Percentiles rank a stretch among this genome's conserved stretches.
phyloP scores from a whole-genome alignment of 805 yeast genomes.

The Pichia sporocuriosa region DNA sequence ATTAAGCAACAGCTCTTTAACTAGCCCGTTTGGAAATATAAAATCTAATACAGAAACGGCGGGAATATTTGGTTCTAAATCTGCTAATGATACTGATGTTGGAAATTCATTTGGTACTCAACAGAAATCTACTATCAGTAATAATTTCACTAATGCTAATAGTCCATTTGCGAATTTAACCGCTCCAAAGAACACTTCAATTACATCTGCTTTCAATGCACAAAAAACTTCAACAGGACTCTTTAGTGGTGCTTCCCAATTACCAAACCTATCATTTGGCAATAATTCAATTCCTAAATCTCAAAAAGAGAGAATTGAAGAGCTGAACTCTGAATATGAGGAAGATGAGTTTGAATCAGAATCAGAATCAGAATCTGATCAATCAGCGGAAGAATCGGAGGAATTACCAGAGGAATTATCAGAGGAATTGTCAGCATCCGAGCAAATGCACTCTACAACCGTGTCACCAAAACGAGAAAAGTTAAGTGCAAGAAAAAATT shows the following conservation, averaged over 20 bases:
- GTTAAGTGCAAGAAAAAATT: not conserved
- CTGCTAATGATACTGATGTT: no score
- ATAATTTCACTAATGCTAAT: not conserved
- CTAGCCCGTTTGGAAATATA: not conserved
- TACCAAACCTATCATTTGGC: no score
- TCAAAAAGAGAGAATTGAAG: slow-evolving; percentile 3
- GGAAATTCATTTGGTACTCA: no score
- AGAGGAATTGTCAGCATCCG: not conserved
- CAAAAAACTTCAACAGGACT: no score
- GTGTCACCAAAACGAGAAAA: not conserved
- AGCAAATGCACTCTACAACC: not conserved
- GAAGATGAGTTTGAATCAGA: not conserved
- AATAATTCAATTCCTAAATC: not conserved
- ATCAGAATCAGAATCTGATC: not conserved
- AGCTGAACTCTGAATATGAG: slow-evolving; percentile 4
- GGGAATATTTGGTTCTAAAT: no score
- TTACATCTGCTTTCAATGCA: not conserved
- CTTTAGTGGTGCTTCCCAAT: no score
- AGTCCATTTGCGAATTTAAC: slow-evolving; percentile 1
- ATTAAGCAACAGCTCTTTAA: no score
- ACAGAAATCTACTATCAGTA: no score
- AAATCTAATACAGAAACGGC: no score
- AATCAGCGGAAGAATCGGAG: not conserved
- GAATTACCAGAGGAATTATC: not conserved
- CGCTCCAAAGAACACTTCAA: not conserved